Evolutionary conservation across 139 green algal genomes (phyloP).

Genomic region (Yamagishiella unicocca): DNA sequence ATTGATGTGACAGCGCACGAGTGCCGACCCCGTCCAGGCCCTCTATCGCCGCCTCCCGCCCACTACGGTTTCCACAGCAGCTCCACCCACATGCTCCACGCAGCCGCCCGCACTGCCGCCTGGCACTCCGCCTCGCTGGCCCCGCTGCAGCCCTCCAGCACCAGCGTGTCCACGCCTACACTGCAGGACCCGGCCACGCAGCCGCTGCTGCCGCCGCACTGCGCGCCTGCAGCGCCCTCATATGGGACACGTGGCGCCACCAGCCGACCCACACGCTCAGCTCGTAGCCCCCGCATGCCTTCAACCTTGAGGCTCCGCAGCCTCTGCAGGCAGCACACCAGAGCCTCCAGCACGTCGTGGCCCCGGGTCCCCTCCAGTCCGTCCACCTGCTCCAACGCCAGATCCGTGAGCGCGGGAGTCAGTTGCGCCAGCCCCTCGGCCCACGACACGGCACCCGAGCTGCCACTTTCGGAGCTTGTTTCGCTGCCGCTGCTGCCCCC

Average conservation of each 20-base stretch:
- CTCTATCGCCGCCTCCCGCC: background rate
- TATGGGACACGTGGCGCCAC: too few species aligned
- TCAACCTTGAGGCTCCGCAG: background rate
- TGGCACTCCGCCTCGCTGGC: background rate
- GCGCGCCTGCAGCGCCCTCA: background rate
- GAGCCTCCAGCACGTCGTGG: constrained; percentile 1
- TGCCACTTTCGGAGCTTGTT: background rate
- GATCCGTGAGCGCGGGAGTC: background rate
- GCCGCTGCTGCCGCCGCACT: too few species aligned
- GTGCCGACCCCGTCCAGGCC: too few species aligned
- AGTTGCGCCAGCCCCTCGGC: background rate
- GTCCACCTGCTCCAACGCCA: background rate
- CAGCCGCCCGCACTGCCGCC: background rate
- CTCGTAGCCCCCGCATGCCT: background rate
- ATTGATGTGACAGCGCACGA: too few species aligned
- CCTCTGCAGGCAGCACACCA: background rate
- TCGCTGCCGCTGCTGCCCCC: background rate
- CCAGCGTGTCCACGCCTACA: background rate
- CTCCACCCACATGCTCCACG: constrained; percentile 1
- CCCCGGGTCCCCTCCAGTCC: background rate
- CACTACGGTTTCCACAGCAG: background rate
- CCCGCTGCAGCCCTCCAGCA: background rate
- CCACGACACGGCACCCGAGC: background rate
- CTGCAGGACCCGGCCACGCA: background rate
- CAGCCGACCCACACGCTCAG: background rate